Base-by-base conservation (phyloP, 2,329 filamentous ascomycete species). In the Hypoxylon sp. region DNA sequence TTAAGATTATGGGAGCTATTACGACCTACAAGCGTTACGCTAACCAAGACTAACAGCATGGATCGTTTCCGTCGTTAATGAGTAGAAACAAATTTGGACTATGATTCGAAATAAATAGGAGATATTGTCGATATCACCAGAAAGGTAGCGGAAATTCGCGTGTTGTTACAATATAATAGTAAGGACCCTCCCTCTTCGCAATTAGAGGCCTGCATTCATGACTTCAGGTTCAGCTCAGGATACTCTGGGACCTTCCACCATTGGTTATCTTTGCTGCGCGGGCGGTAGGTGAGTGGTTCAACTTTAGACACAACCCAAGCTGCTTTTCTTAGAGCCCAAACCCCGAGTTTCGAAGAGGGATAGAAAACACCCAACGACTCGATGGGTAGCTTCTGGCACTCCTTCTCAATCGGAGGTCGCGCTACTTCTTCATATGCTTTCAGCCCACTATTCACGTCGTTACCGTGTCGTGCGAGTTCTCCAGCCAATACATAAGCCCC, bases 401-500 rank as follows among this genome's bases (percentile, higher is more conserved):
- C 42, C 3, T 60, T 54, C 4, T 60, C 58, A 8, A 69, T 36
- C 2, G 50, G 49, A 12, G 53, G 49, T 3, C 61, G 45, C 12
- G 60, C 55, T 24, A 56, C 30, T 18, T 33, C 26, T 3, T 64
- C 28, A 24, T 69, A 69, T 18, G 30, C 38, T 11, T 46, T 57
- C 2, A 64, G 51, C 3, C 64, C 67, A 2, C 22, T 32, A 6
- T 53, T 32, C 3, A 64, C 61, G n/a, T 69, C 49, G 18, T 52
- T 50, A 6, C 42, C 36, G 38, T 64, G 61, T 18, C 56, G 59
- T 16, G 61, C 64, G 3, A 67, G 46, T 50, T 64, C 67, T 16
- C 64, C 61, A 2, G 64, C 67, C 1, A 69, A 53, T 2, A 67
- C 55, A 14, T 68, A 68, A 9, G 61, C 61, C 33, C 64, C 64